Evolutionary conservation across 352 stramenopile species (phyloP), one percentile per base, ranked within the genome.

Genomic region (Phytophthora sp.): DNA sequence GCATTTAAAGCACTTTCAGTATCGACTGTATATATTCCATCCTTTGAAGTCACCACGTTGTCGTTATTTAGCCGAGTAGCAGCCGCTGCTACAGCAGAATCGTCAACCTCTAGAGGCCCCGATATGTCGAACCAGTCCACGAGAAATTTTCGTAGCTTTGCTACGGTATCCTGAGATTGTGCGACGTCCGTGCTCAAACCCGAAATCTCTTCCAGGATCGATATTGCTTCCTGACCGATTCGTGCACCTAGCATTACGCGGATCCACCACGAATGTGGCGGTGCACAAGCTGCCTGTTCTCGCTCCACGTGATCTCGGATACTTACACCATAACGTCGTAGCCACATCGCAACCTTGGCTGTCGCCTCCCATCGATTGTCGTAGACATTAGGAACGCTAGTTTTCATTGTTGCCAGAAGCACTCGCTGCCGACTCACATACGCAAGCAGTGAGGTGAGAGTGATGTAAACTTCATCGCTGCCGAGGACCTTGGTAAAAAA

Each of bases 231-330:
- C 21, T 63, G 66, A 6, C 52, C 44, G 10, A 74, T 62, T 42
- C 60, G 46, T 28, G 61, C 66, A 21, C 38, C 55, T 13, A 75
- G 1, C 17, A 59, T 38, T 18, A 71, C 21, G 15, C 48, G 54
- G 30, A 68, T 54, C 66, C 66, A 74, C 66, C 62, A 72, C 37
- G 50, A 54, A 43, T 46, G 11, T 5, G 49, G 21, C 17, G 66
- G 66, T 15, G 54, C 54, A n/a, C 27, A 63, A 38, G 30, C 23
- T 20, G 49, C 15, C 18, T 60, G 43, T 21, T 58, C n/a, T 13
- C 18, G 49, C 13, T 50, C 30, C 10, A 74, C 38, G 28, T 69
- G 61, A 21, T 59, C 48, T 27, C 60, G 54, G 23, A 74, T 67
- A 42, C 39, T 67, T 5, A 48, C 44, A 4, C 43, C 60, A 54